phyloP scores from a whole-genome alignment of 1,139 yeast genomes.

The Geotrichum australiense region DNA sequence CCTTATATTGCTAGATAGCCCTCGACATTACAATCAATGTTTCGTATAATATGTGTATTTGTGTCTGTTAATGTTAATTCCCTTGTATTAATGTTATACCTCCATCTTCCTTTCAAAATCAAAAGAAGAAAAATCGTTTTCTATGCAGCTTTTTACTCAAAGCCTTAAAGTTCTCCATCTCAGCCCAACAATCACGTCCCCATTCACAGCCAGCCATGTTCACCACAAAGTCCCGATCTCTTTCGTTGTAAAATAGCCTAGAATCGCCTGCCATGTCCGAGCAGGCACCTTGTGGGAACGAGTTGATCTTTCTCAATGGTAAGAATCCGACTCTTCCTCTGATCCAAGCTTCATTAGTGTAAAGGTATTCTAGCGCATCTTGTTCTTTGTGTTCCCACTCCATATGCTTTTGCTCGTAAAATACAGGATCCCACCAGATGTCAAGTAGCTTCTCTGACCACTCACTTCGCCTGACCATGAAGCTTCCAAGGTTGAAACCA shows the following conservation, averaged over 20 bases:
- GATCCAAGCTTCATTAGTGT: constrained; percentile 76
- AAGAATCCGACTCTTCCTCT: constrained; percentile 79
- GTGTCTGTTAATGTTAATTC: no score
- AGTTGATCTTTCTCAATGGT: constrained; percentile 77
- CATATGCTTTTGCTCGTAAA: constrained; percentile 97
- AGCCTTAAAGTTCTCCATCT: constrained; percentile 81
- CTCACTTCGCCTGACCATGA: constrained; percentile 70
- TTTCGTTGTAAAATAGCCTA: constrained; percentile 58
- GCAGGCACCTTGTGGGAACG: constrained; percentile 97
- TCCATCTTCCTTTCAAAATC: no score
- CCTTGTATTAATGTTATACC: no score
- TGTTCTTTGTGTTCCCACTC: constrained; percentile 98
- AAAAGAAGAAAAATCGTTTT: constrained; percentile 34
- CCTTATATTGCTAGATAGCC: no score
- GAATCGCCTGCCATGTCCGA: constrained; percentile 59
- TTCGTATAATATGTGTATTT: no score
- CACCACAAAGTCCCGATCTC: constrained; percentile 77
- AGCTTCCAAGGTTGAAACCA: constrained; percentile 90
- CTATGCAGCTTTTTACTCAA: constrained; percentile 50
- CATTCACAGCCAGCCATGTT: constrained; percentile 98
- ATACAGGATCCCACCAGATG: constrained; percentile 96
- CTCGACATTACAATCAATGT: no score
- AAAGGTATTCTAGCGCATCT: constrained; percentile 84
- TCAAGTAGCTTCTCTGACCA: constrained; percentile 88
- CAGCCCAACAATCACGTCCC: constrained; percentile 98